Base-by-base conservation (phyloP, 2,329 filamentous ascomycete species). In the Penicillium hesseltinei region DNA sequence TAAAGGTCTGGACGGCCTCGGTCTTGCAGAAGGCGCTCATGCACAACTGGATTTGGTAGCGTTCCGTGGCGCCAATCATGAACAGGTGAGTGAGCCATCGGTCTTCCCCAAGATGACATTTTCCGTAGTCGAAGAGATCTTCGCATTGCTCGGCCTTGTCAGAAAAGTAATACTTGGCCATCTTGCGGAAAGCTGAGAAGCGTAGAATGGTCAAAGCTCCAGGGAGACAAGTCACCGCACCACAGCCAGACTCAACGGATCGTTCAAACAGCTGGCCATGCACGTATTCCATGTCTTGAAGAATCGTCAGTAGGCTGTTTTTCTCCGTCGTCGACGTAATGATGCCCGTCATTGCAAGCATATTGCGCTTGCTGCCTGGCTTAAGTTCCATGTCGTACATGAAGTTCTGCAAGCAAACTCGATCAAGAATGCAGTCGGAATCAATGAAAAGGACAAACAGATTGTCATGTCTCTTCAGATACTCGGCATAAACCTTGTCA, bases 331-430 rank as follows among this genome's bases (percentile, higher is more conserved):
- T 97, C 1, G 92, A 93, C 2, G 93, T 97, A 70, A 97, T 97
- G 69, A 97, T 90, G 33, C 93, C 93, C 15, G 93, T 97, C 91
- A 97, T 97, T 52, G 93, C 93, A 69, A 97, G 81, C 91, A 96
- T 97, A 72, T 95, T 91, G 70, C 88, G 86, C 70, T 90, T 87
- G 77, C 92, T 96, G 54, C 92, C 92, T 0, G 93, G 93, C 74
- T 93, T 96, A 59, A 97, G 81, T 75, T 97, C 92, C 94, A 97
- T 97, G 72, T 97, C 93, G 75, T 94, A 97, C 78, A 97, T 90
- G 76, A 97, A 97, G 74, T 97, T 97, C 72, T 97, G 93, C 58
- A 97, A 84, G 72, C 93, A 97, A 40, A 92, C 86, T 57, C 87
- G 85, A 78, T 97, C 93, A 49, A 97, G 80, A 61, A 97, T 94